Evolutionary conservation across 2,329 filamentous ascomycete genomes (phyloP), one percentile per base, ranked within the genome.

Genomic region (Fonsecaea multimorphosa): DNA sequence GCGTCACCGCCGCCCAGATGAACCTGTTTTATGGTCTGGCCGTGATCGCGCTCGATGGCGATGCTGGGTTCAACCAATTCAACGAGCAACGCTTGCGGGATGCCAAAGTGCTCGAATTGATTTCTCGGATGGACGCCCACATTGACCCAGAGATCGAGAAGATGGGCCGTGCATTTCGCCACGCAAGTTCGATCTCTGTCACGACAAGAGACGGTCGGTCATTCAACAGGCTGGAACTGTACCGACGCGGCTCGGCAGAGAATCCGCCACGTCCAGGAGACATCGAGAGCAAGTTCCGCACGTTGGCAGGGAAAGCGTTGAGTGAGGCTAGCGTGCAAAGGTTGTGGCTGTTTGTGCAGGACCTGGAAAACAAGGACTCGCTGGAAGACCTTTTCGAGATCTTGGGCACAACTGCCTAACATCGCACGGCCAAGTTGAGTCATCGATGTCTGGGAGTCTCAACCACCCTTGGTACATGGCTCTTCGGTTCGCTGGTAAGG

Each of bases 41-140:
- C 12, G 56, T 59, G 56, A 27, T 59, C 11, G 56, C 56, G 16
- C 44, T 59, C 3, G 56, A 59, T 46, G 56, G 56, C 11, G 56
- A 44, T 59, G 56, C 56, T 27, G 56, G 56, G 5, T 44, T 59
- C 9, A 16, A 59, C 46, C 34, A 59, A 31, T 59, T 59, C 29
- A 44, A 19, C 32, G 32, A 59, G 9, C 19, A 19, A 11, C 56
- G 56, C 22, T 59, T 59, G 38, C 16, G 24, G 16, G 56, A 59
- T 27, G 11, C 11, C 16, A 16, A 36, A 32, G 56, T 59, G 12
- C 56, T 59, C 46, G 56, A 46, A 19, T 29, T 59, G 32, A 29
- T 59, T 44, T 12, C 56, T 59, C 56, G 56, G 46, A 59, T 59
- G 56, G 32, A 59, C n/a, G 56, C 56, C n/a, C 56, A 59, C 24